Evolutionary conservation across 805 yeast species (phyloP).

Genomic region (Kodamaea lidongshanica): DNA sequence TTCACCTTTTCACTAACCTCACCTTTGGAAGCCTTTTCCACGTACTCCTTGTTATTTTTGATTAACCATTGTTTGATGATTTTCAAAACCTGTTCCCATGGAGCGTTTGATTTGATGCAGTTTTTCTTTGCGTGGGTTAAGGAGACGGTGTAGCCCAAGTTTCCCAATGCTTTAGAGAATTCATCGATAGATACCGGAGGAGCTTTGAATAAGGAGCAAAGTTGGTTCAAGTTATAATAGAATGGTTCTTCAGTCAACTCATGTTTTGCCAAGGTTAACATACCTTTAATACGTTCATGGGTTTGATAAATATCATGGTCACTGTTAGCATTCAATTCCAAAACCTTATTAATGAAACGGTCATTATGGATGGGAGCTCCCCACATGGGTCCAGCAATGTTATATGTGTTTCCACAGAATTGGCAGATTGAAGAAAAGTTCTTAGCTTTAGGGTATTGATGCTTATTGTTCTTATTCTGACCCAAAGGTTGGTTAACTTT

Average conservation of each 20-base stretch:
- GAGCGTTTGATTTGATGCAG: conserved; percentile 84
- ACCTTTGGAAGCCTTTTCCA: conserved; percentile 15
- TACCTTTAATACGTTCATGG: conserved; percentile 78
- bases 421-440: conserved; percentile 53
- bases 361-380: conserved; percentile 59
- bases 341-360: conserved; percentile 59
- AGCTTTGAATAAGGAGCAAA: conserved; percentile 70
- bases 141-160: conserved; percentile 75
- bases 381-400: conserved; percentile 97
- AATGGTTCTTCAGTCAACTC: conserved; percentile 63
- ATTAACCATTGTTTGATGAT: conserved; percentile 58
- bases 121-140: conserved; percentile 86
- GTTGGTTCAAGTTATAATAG: conserved; percentile 72
- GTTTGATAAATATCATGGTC: conserved; percentile 66
- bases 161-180: conserved; percentile 75
- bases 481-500: conserved; percentile 72
- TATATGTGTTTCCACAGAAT: conserved; percentile 64
- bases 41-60: conserved; percentile 23
- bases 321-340: conserved; percentile 47
- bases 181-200: conserved; percentile 76
- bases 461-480: conserved; percentile 44
- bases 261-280: conserved; percentile 75
- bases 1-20: conserved; percentile 19
- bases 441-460: conserved; percentile 46
- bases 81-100: conserved; percentile 73